Evolutionary conservation across 202 grass and related monocot species (phyloP), one percentile per base, ranked within the genome.

Genomic region (Thinopyrum obtusiflorum): DNA sequence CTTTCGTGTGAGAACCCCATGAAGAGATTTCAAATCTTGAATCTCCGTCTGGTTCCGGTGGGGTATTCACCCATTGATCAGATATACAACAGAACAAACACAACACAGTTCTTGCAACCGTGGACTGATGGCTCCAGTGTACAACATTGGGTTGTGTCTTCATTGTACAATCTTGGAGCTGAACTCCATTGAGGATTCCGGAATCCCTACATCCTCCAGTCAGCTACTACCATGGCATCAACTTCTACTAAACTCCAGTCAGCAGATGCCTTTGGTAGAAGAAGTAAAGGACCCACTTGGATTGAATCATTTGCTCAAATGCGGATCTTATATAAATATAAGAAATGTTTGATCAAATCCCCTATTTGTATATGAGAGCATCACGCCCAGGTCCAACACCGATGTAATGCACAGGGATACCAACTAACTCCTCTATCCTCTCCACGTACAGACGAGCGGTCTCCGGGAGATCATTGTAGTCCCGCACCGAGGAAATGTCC

Each of bases 391-490:
- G 91, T 77, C 92, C 97, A 6, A 98, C 80, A 21, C 97, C 97
- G 35, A 98, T 98, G 80, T 91, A 96, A 74, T 98, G 91, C 28
- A 98, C 69, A 21, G 93, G 93, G 75, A 96, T 86, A 37, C 90
- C 93, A 18, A 98, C 87, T 46, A 96, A 25, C 79, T 98, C 93
- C 81, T 98, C 96, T 86, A 98, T 94, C 85, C 88, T 92, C 88
- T 94, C 88, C 39, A 96, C 88, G 13, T 98, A 95, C 21, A 20
- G n/a, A 57, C 86, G 93, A 63, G 93, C 93, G 76, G 88, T 68
- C 83, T 88, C 78, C 18, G 96, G 96, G 55, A 96, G 93, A 77
- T 89, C 91, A 3, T 87, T 65, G 83, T 94, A 94, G 35, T 83
- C 86, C 66, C 90, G 85, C 49, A 91, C 83, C 1, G 77, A 92